These are phyloP conservation scores for Auriculariales sp. DNA, from an alignment of 768 basidiomycete genomes.

Conservation along the genomic window DNA sequence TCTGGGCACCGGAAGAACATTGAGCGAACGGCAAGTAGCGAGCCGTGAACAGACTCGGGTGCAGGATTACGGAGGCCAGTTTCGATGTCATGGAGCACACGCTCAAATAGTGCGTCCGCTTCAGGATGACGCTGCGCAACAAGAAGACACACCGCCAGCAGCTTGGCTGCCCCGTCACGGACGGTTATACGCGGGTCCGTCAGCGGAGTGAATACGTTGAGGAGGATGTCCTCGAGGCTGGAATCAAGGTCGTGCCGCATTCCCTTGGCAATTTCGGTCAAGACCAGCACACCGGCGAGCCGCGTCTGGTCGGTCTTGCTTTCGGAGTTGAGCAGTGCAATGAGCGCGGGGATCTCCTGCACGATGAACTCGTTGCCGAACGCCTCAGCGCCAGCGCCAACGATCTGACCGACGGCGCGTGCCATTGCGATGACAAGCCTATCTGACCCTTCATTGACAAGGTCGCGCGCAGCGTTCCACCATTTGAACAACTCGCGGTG, in stretches of 20 bases:
- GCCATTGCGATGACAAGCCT: slow-evolving; percentile 91
- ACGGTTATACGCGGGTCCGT: slow-evolving; percentile 80
- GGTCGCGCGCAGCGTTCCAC: slow-evolving; percentile 84
- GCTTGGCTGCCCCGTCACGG: slow-evolving; percentile 82
- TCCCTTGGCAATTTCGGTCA: slow-evolving; percentile 86
- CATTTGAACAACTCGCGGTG: slow-evolving; percentile 63
- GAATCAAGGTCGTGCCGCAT: slow-evolving; percentile 79
- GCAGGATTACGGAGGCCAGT: slow-evolving; percentile 59
- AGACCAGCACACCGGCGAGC: slow-evolving; percentile 85
- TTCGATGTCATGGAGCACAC: slow-evolving; percentile 84
- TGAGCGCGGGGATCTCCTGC: slow-evolving; percentile 72
- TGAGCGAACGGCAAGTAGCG: slow-evolving; percentile 80
- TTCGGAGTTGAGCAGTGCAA: slow-evolving; percentile 66
- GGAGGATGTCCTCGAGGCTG: slow-evolving; percentile 76
- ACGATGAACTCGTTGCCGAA: slow-evolving; percentile 87
- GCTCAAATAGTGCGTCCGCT: slow-evolving; percentile 44
- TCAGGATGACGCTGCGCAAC: slow-evolving; percentile 61
- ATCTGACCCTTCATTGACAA: slow-evolving; percentile 82
- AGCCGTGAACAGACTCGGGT: slow-evolving; percentile 86
- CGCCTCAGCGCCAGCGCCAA: slow-evolving; percentile 63
- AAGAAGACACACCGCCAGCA: slow-evolving; percentile 85
- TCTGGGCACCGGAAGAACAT: slow-evolving; percentile 28
- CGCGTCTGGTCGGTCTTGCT: slow-evolving; percentile 62
- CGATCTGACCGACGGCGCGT: slow-evolving; percentile 82
- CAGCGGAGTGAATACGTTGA: slow-evolving; percentile 83